Evolutionary conservation across 2,329 filamentous ascomycete species (phyloP), one percentile per base, ranked within the genome.

Genomic region (Dissoconium aciculare): DNA sequence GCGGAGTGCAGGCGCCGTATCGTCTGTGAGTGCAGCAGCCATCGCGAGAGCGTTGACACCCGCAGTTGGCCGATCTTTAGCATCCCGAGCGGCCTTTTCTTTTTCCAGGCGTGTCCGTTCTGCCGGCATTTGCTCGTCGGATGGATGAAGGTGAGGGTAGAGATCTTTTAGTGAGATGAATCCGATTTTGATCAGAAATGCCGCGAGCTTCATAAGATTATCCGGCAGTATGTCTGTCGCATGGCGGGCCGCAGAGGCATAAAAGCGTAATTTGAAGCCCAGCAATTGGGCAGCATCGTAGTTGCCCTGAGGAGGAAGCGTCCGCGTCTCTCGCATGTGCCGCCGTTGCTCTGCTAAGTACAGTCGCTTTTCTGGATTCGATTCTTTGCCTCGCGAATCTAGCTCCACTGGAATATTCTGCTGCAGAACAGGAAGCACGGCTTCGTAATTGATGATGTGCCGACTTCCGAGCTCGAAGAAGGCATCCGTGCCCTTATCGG

Each of bases 221-320:
- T 89, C 81, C 0, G 89, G 89, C 2, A 95, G 65, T 3, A 75
- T 66, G 47, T 95, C 89, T 1, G 69, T 63, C 32, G 74, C 68
- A 36, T 81, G 73, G 33, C 87, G 72, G 19, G 78, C 74, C 15
- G 75, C 64, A 0, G 83, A 91, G 24, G 82, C 79, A 51, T 98
- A 98, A 55, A 93, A 98, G 10, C 82, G 80, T 30, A 98, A 69
- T 57, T 98, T 98, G 66, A 98, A 98, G 3, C 89, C 89, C 10
- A 98, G 73, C 3, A 98, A 68, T 52, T 95, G 89, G 16, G 91
- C 91, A 1, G 89, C 89, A 36, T 91, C 82, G 26, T 78, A 73
- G 52, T 94, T 98, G 16, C 91, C 89, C 16, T 70, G 66, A 1
- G 85, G 83, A 4, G 85, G 85, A 3, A 89, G 59, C 0, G 81